These are phyloP conservation scores for Coemansia sp. DNA, from an alignment of 371 early-diverging fungal species.

Conservation along the genomic window DNA sequence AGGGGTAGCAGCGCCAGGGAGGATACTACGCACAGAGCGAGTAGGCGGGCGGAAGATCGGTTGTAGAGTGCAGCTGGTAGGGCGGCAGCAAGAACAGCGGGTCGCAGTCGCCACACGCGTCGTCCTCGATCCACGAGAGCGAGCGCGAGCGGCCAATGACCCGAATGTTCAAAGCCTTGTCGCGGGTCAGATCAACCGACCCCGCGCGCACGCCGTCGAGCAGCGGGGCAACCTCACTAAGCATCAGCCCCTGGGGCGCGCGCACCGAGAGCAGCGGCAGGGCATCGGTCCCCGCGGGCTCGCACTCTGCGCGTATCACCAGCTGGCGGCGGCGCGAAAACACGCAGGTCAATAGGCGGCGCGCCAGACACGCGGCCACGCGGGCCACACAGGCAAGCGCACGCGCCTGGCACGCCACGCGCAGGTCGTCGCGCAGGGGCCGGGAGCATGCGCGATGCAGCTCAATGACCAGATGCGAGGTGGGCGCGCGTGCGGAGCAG, in stretches of 20 bases:
- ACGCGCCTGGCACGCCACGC: neutral
- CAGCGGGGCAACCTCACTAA: conserved; percentile 31
- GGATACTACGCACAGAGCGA: neutral
- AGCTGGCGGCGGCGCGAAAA: conserved; percentile 29
- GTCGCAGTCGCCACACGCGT: neutral
- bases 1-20: neutral
- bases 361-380: conserved; percentile 8
- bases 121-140: conserved; percentile 10
- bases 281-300: conserved; percentile 1
- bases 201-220: conserved; percentile 6
- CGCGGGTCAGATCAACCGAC: conserved; percentile 24
- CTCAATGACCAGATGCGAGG: conserved; percentile 29
- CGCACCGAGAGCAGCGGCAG: conserved; percentile 23
- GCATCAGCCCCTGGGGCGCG: conserved; percentile 35
- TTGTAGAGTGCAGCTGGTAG: conserved; percentile 12
- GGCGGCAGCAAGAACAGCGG: conserved; percentile 20
- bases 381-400: neutral
- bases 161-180: conserved; percentile 38
- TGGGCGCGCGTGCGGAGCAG: conserved; percentile 7
- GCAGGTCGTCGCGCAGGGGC: neutral
- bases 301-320: conserved; percentile 19
- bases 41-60: conserved; percentile 33
- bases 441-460: conserved; percentile 13
- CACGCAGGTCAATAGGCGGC: conserved; percentile 3
- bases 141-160: conserved; percentile 39